Base-by-base conservation (phyloP, 2,329 filamentous ascomycete genomes). In the Phoma sp. region DNA sequence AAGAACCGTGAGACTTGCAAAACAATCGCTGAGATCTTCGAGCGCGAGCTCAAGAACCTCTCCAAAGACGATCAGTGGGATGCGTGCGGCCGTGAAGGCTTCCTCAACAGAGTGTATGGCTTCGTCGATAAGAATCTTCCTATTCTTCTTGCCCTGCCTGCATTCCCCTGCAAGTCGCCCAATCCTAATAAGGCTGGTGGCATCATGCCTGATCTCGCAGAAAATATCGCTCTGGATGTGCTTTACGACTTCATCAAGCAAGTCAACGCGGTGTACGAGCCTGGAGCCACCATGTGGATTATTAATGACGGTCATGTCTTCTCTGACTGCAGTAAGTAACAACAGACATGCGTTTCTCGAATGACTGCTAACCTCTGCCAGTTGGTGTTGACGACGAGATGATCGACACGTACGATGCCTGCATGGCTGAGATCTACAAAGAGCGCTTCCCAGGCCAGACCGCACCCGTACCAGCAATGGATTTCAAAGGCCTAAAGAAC, bases 161-260 rank as follows among this genome's bases (percentile, higher is more conserved):
- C 84, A 0, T 87, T 87, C 44, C 85, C 85, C 0, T 87, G 85
- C 77, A 87, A 87, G 63, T 86, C 84, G 0, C 81, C 84, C 15
- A 87, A 87, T 56, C 64, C 67, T 0, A 75, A 79, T 29, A 88
- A 88, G 51, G 82, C 85, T 0, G 72, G 86, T 9, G 84, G 78
- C 2, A 66, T 62, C 6, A 67, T 78, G 33, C 78, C 78, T 1
- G 78, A 80, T 51, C 67, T 78, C 6, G 78, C 74, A 4, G 78
- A 80, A 55, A 72, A 77, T 43, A 67, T 80, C 36, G 77, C 77
- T 5, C 64, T 80, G 33, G 67, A 71, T 15, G 73, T 74, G 32
- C 64, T 80, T 46, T 75, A 77, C 32, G 69, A 71, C 1, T 72
- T 80, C 21, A 76, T 77, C 40, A 68, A 74, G 43, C 72, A 74